Percentiles rank a stretch among this genome's conserved stretches.
phyloP scores from a whole-genome alignment of 2,329 filamentous ascomycete genomes.

The Exophiala phaeomuriformis region DNA sequence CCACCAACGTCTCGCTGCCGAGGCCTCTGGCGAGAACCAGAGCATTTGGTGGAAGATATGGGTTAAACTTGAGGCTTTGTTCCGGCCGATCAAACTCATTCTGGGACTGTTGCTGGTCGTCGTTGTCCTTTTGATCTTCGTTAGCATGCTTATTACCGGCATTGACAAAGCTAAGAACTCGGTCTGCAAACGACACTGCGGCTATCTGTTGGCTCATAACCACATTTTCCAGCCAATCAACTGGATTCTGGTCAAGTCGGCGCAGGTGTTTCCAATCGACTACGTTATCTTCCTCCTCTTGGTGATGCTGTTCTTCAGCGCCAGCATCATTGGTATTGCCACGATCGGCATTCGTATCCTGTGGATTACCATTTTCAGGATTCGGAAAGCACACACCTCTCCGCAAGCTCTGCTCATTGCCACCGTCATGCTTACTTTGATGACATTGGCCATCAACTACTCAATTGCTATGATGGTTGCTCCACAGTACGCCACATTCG shows the following conservation, averaged over 20 bases:
- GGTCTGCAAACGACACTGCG: slow-evolving; percentile 80
- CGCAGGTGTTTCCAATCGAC: slow-evolving; percentile 81
- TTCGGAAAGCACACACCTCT: slow-evolving; percentile 78
- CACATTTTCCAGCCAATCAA: slow-evolving; percentile 95
- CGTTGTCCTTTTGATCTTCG: slow-evolving; percentile 68
- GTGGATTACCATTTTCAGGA: slow-evolving; percentile 88
- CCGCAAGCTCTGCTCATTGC: slow-evolving; percentile 87
- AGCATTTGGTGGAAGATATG: slow-evolving; percentile 58
- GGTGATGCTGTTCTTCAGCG: slow-evolving; percentile 78
- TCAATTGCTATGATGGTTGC: slow-evolving; percentile 87
- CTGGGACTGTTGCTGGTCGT: slow-evolving; percentile 72
- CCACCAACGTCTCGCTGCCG: slow-evolving; percentile 77
- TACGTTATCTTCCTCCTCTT: slow-evolving; percentile 83
- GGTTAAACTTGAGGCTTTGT: slow-evolving; percentile 71
- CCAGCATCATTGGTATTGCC: slow-evolving; percentile 78
- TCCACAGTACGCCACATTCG: slow-evolving; percentile 89
- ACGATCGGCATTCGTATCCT: slow-evolving; percentile 89
- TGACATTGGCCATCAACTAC: slow-evolving; percentile 88
- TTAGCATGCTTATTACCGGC: slow-evolving; percentile 88
- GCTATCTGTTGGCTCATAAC: slow-evolving; percentile 80
- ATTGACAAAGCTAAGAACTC: slow-evolving; percentile 97
- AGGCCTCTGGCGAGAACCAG: slow-evolving; percentile 62
- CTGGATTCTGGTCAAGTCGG: slow-evolving; percentile 73
- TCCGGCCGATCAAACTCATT: slow-evolving; percentile 81
- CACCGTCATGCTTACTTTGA: slow-evolving; percentile 82